Base-by-base conservation (phyloP, 805 yeast genomes). In the Candida ficus region DNA sequence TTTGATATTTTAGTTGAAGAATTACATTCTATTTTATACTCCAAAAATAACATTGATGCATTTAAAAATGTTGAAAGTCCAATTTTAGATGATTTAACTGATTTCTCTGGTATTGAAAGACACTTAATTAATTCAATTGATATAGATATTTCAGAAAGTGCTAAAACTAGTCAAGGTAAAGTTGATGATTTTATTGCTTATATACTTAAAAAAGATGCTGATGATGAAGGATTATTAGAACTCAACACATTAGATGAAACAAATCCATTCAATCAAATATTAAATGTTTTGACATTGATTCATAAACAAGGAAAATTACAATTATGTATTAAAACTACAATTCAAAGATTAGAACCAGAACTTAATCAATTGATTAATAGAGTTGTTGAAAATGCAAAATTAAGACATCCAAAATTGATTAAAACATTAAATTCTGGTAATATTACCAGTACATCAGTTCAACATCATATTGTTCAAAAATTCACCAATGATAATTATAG, bases 1-100 rank as follows among this genome's bases (percentile, higher is more conserved):
- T 81, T 83, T 52, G 88, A 81, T 35, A 75, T 76, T 46, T 66
- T 90, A 16, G 66, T 85, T n/a, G 95, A 85, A 46, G 95, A 89
- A 53, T 63, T 88, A 31, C 80, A 77, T 43, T 73, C 70, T 35
- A 81, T 85, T 41, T 64, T 85, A n/a, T 86, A 81, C 52, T 65
- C 83, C 31, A 78, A 76, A 49, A 64, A 58, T 27, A 39, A 47
- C 5, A 55, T 57, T 26, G 34, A 43, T 5, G 20, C 39, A 4
- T 49, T 35, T 39, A 47, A 52, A 26, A 34, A 20, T 48, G 34
- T 37, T 47, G 50, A 23, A 23, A 33, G 5, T 44, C 53, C 26
- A 3, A 17, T 30, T n/a, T 10, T 33, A 12, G 41, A 29, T 7
- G 14, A 20, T 4, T 45, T 50, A 6, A 53, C 52, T 14, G 61